phyloP scores from a whole-genome alignment of 805 yeast genomes.

The Lachancea sp. region DNA sequence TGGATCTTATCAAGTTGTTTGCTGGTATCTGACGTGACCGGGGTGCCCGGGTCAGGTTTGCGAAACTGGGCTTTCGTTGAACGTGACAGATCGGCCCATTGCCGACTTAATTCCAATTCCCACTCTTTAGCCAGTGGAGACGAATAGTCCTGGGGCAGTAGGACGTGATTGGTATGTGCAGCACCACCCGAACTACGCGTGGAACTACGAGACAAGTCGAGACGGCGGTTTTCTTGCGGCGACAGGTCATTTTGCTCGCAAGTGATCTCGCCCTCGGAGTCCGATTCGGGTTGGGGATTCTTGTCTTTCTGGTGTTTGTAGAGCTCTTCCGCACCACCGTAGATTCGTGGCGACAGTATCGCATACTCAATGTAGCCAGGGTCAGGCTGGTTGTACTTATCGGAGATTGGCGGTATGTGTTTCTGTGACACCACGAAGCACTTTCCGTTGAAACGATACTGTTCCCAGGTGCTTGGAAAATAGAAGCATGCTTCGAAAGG shows the following conservation, averaged over 20 bases:
- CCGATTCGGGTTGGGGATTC: not conserved
- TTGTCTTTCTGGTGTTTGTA: constrained; percentile 12
- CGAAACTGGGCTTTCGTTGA: constrained; percentile 58
- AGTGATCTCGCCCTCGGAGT: not conserved
- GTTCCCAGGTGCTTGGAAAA: constrained; percentile 55
- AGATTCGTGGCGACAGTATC: constrained; percentile 27
- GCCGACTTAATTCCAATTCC: constrained; percentile 53
- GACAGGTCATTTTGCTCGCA: not conserved
- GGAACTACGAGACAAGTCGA: constrained; percentile 4
- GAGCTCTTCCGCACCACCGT: constrained; percentile 18
- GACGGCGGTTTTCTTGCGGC: not conserved
- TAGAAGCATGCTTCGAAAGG: constrained; percentile 73
- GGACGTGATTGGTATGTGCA: constrained; percentile 1
- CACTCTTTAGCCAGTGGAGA: constrained; percentile 61
- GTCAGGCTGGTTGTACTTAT: constrained; percentile 2
- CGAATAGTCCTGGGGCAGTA: constrained; percentile 15
- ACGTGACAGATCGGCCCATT: constrained; percentile 58
- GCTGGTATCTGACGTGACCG: constrained; percentile 47
- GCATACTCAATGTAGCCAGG: constrained; percentile 22
- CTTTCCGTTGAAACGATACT: constrained; percentile 65
- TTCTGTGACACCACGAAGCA: constrained; percentile 42
- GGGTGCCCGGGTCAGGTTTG: constrained; percentile 66
- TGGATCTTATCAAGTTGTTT: constrained; percentile 61
- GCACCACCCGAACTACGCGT: constrained; percentile 6
- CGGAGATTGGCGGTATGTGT: constrained; percentile 8